Evolutionary conservation across 2,329 filamentous ascomycete genomes (phyloP).

Genomic region (Colletotrichum melonis): DNA sequence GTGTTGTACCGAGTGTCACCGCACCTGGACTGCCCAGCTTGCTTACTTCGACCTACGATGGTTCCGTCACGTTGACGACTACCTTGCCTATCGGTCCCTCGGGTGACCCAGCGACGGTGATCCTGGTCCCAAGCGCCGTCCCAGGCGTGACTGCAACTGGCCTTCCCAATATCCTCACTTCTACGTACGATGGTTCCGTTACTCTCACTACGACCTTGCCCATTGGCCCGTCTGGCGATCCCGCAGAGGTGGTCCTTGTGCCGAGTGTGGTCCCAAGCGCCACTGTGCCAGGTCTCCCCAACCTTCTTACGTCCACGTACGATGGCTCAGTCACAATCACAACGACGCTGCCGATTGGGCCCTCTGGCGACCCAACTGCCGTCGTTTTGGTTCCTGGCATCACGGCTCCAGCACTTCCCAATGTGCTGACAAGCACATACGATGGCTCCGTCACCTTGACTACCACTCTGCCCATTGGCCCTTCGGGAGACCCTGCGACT

Average conservation of each 20-base stretch:
- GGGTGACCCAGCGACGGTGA: not conserved
- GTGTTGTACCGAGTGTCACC: not conserved
- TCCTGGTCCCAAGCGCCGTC: not conserved
- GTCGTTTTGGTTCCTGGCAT: not conserved
- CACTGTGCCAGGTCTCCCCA: not conserved
- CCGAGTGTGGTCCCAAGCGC: not conserved
- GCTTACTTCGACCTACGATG: not conserved
- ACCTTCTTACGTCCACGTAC: not conserved
- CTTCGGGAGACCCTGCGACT: not conserved
- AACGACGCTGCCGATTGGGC: not conserved
- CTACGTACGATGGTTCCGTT: not conserved
- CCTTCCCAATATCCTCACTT: not conserved
- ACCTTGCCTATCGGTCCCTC: not conserved
- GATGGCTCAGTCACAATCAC: not conserved
- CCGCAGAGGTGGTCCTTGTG: not conserved
- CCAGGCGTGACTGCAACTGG: not conserved
- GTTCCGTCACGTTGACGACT: not conserved
- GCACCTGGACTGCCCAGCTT: not conserved
- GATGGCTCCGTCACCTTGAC: constrained; percentile 5
- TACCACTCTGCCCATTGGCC: not conserved
- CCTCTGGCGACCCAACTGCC: not conserved
- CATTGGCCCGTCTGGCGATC: not conserved
- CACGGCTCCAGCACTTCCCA: not conserved
- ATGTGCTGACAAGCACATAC: not conserved
- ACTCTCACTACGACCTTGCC: not conserved